These are phyloP conservation scores for Fagopyrum tataricum DNA, from an alignment of 148 eudicot species.

Conservation along the genomic window DNA sequence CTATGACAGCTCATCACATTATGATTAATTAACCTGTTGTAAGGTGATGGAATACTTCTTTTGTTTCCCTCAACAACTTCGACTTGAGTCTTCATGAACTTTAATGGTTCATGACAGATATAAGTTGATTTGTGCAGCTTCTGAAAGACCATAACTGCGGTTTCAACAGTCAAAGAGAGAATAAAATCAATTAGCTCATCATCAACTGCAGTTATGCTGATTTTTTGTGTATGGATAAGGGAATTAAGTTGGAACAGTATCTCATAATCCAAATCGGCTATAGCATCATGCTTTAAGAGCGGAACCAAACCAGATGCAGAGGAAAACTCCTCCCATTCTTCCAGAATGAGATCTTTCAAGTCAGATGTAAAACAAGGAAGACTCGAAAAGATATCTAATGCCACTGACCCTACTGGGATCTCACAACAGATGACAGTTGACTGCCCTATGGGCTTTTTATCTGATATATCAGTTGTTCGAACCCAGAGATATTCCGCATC, in stretches of 20 bases:
- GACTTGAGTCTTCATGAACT: conserved; percentile 40
- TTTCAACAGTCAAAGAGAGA: conserved; percentile 35
- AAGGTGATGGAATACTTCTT: conserved; percentile 34
- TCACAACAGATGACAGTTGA: conserved; percentile 75
- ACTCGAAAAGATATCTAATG: conserved; percentile 31
- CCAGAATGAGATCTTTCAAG: conserved; percentile 31
- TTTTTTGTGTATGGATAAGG: conserved; percentile 69
- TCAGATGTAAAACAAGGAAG: conserved; percentile 50
- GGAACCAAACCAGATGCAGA: conserved; percentile 64
- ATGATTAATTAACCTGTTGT: conserved; percentile 37
- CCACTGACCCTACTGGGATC: conserved; percentile 35
- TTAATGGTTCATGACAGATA: conserved; percentile 71
- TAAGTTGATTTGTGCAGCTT: conserved; percentile 61
- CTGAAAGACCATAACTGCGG: conserved; percentile 45
- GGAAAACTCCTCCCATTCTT: conserved; percentile 44
- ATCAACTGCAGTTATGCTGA: conserved; percentile 70
- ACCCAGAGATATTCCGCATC: conserved; percentile 73
- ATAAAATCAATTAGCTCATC: conserved; percentile 55
- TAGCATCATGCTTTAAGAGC: conserved; percentile 40
- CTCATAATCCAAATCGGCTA: conserved; percentile 47
- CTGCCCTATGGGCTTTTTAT: conserved; percentile 54
- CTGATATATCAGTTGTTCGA: conserved; percentile 79
- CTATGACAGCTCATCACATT: conserved; percentile 83
- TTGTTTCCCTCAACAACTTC: conserved; percentile 26
- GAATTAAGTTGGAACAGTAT: conserved; percentile 86